These are phyloP conservation scores for Gnaphalium uliginosum DNA, from an alignment of 129 eudicot genomes.

Conservation along the genomic window DNA sequence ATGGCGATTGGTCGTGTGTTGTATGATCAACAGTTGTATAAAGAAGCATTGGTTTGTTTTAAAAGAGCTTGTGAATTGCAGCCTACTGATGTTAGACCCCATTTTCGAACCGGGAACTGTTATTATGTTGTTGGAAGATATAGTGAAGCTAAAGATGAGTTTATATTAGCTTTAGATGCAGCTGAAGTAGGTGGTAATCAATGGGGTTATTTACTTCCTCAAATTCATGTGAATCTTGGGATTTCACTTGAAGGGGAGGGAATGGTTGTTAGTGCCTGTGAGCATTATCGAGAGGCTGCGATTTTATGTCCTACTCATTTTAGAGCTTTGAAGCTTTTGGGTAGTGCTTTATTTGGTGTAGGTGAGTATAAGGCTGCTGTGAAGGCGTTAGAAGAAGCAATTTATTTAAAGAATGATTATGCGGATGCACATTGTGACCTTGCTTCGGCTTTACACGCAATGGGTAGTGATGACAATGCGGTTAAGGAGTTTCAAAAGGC, in stretches of 20 bases:
- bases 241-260: constrained; percentile 95
- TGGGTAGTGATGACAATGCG: constrained; percentile 86
- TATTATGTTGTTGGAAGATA: constrained; percentile 71
- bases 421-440: constrained; percentile 97
- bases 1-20: constrained; percentile 95
- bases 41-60: constrained; percentile 78
- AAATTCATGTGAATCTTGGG: constrained; percentile 95
- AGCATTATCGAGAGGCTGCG: constrained; percentile 98
- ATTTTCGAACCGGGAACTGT: constrained; percentile 93
- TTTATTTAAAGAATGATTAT: constrained; percentile 79
- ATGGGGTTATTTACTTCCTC: constrained; percentile 94
- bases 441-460: constrained; percentile 95
- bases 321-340: constrained; percentile 93
- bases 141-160: constrained; percentile 71
- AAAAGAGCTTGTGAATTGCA: constrained; percentile 92
- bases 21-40: constrained; percentile 66
- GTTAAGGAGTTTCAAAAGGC: constrained; percentile 96
- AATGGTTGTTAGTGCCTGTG: constrained; percentile 95
- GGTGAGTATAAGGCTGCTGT: constrained; percentile 97
- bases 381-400: constrained; percentile 95
- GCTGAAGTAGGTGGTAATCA: constrained; percentile 94
- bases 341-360: constrained; percentile 95
- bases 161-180: constrained; percentile 77
- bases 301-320: constrained; percentile 95
- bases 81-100: constrained; percentile 90